Base-by-base conservation (phyloP, 352 stramenopile species). In the Globisporangium paroecandrum region DNA sequence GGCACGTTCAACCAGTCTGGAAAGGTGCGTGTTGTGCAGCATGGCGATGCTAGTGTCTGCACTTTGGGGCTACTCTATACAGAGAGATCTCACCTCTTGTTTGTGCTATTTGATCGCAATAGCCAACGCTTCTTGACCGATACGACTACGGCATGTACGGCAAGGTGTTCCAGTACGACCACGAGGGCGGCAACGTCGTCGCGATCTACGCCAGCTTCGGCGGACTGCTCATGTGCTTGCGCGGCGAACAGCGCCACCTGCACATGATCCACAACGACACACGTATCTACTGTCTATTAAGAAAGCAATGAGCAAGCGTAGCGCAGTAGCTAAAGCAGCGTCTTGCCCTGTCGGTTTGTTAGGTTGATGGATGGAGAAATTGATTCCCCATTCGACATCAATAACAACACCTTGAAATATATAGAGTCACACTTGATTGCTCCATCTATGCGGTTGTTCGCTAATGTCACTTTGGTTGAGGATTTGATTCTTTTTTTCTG, bases 101-200 rank as follows among this genome's bases (percentile, higher is more conserved):
- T 9, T 43, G 38, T 64, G 9, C 18, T 4, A 70, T 29, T 41
- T 10, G 20, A 38, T 12, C 69, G 36, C 53, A 85, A 46, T 15
- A 46, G 81, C 85, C 93, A 32, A 98, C 94, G 27, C 84, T 99
- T 36, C 83, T 98, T 56, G 96, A 99, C 78, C 96, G 98, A 69
- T 99, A 99, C 75, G 97, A 99, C 82, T 99, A 99, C 77, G 97
- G 98, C 43, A 99, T 99, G 96, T 98, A 99, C 81, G 97, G 97
- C 71, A 97, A 98, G 69, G 93, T 99, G 29, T 99, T 99, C 85
- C 91, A 98, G 77, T 98, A 99, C 72, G 88, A 97, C 69, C 96
- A 99, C 78, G 88, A 98, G 68, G 97, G 96, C 64, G 94, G 96
- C 76, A 97, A 96, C 69, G 89, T 91, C 66, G 89, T 98, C 43